phyloP scores from a whole-genome alignment of 2,329 filamentous ascomycete species.

The Pseudogymnoascus destructans region DNA sequence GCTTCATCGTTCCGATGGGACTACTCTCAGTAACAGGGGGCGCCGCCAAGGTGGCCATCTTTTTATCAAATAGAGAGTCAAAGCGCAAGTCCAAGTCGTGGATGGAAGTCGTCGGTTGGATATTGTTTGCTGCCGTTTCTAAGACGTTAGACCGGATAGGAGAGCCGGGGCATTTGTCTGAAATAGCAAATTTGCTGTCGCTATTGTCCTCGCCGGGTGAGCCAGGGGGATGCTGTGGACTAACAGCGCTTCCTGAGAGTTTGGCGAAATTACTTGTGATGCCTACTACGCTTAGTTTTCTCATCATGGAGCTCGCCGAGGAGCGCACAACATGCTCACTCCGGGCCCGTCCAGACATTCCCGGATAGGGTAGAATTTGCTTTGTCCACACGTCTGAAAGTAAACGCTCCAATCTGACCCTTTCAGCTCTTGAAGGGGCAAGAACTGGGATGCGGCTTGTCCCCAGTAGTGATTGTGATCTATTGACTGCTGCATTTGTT shows the following conservation, averaged over 20 bases:
- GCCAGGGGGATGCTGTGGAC: slow-evolving; percentile 3
- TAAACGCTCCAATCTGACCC: slow-evolving; percentile 61
- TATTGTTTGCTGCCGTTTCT: not conserved
- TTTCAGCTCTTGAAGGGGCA: slow-evolving; percentile 59
- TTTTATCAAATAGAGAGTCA: slow-evolving; percentile 7
- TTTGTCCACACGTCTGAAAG: slow-evolving; percentile 75
- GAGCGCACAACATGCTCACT: slow-evolving; percentile 60
- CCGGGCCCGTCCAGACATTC: slow-evolving; percentile 54
- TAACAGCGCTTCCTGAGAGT: slow-evolving; percentile 45
- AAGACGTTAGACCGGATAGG: not conserved
- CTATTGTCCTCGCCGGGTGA: not conserved
- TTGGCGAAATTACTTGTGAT: slow-evolving; percentile 65
- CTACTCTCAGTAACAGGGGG: slow-evolving; percentile 11
- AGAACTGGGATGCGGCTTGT: slow-evolving; percentile 56
- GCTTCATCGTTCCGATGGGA: slow-evolving; percentile 16
- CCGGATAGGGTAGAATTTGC: slow-evolving; percentile 68
- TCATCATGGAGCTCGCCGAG: slow-evolving; percentile 76
- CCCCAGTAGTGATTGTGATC: slow-evolving; percentile 70
- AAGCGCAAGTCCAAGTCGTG: not conserved
- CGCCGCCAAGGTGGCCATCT: not conserved
- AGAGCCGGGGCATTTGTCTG: not conserved
- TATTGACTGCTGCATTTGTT: slow-evolving; percentile 44
- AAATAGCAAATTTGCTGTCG: not conserved
- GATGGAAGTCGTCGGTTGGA: not conserved
- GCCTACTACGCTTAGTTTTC: slow-evolving; percentile 73